phyloP scores from a whole-genome alignment of 768 basidiomycete species.

The Mycena haematopus region DNA sequence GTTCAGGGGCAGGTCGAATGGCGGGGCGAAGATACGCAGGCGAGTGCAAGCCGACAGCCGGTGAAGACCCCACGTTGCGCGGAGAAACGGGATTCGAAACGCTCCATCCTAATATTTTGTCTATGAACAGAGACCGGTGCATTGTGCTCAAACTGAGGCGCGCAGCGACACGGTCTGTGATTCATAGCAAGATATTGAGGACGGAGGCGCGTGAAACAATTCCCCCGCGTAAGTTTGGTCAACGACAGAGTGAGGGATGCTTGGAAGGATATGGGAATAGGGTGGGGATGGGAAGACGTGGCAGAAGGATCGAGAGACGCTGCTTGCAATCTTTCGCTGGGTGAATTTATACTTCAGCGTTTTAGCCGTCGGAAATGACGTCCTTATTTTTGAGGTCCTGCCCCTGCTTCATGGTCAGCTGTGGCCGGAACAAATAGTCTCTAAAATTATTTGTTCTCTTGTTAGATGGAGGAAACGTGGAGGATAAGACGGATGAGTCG shows the following conservation, averaged over 20 bases:
- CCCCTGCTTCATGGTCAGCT: background rate
- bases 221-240: background rate
- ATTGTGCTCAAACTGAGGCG: constrained; percentile 41
- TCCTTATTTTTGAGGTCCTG: background rate
- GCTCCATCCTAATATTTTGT: constrained; percentile 56
- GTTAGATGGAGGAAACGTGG: background rate
- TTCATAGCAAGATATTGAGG: constrained; percentile 43
- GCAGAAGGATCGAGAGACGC: background rate
- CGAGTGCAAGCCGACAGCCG: too few species aligned
- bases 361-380: background rate
- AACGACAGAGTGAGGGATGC: background rate
- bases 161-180: constrained; percentile 41
- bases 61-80: background rate
- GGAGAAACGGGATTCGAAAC: background rate
- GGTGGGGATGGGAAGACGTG: background rate
- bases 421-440: constrained; percentile 10
- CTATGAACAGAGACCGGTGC: constrained; percentile 60
- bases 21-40: too few species aligned
- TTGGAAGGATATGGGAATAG: background rate
- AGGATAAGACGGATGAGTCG: background rate
- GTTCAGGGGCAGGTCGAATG: too few species aligned
- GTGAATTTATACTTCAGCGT: constrained; percentile 3
- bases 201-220: constrained; percentile 14
- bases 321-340: background rate
- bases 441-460: background rate